Base-by-base conservation (phyloP, 2,329 filamentous ascomycete species). In the Monosporascus sp. region DNA sequence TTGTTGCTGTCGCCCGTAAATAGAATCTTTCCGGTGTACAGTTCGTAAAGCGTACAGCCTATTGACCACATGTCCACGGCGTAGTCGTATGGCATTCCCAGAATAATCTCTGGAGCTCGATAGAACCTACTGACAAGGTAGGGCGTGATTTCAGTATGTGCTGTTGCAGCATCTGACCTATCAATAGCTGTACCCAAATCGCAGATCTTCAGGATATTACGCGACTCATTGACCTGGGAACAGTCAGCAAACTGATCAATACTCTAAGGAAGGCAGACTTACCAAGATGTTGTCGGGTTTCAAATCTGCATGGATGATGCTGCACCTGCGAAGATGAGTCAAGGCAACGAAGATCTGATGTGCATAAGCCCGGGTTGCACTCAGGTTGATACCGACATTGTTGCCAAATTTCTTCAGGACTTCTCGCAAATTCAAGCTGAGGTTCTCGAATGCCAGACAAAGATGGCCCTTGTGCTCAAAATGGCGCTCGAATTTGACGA, bases 61-160 rank as follows among this genome's bases (percentile, higher is more conserved):
- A 97, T 90, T 7, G 93, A 95, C 94, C 94, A 99, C 78, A 96
- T 89, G 70, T 99, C 94, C 59, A 97, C 90, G 7, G 88, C 87
- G 68, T 93, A 95, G 68, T 96, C 91, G 69, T 96, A 96, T 9
- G 89, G 88, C 76, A 97, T 92, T n/a, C 94, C 94, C 3, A 99
- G 80, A 56, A 99, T 96, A 66, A 99, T 90, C 73, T 99, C 94
- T 2, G 95, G 94, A 3, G 94, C 94, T 56, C 94, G 88, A 70
- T 99, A 99, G 73, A 97, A 99, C 52, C 95, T 87, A 74, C 91
- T 97, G 66, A 97, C 91, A 1, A 99, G 85, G 67, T 97, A 97
- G 14, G 91, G 91, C 1, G 91, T 96, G 57, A 96, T 88, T 65
- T 96, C 90, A 58, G 89, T 94, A 53, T 83, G 79, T 9, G 80